Conservation (phyloP, 306 rosid genomes). For the Abrus pulchellus region DNA sequence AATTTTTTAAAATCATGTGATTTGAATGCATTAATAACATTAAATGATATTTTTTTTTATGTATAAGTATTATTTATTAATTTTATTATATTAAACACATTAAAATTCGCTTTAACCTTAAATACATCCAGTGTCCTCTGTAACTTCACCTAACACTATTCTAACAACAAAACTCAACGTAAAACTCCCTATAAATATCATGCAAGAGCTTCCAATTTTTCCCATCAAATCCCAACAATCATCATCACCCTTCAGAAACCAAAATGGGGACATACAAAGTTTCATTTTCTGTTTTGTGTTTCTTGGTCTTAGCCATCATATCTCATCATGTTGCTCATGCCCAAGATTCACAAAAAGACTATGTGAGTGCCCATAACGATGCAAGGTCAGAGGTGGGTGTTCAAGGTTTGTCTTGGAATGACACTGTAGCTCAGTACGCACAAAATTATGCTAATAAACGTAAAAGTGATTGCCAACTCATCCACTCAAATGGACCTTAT, state of each 20-base stretch:
- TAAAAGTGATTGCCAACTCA: constrained; percentile 10
- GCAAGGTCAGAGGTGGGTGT: constrained; percentile 45
- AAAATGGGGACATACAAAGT: not conserved
- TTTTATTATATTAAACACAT: too few relatives aligned
- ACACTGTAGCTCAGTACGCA: constrained; percentile 37
- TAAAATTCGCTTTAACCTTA: too few relatives aligned
- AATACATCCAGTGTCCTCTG: too few relatives aligned
- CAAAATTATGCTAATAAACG: constrained; percentile 35
- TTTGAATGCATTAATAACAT: too few relatives aligned
- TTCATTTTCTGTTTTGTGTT: not conserved
- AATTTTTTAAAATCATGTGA: too few relatives aligned
- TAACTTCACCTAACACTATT: too few relatives aligned
- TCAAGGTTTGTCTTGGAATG: constrained; percentile 40
- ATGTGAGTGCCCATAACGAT: constrained; percentile 41
- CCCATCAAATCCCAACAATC: not conserved
- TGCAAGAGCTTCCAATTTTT: not conserved
- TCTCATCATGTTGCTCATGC: constrained; percentile 20
- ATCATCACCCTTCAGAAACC: not conserved
- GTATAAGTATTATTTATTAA: too few relatives aligned
- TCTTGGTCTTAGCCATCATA: not conserved
- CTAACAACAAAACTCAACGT: not conserved
- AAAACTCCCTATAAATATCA: constrained; percentile 10
- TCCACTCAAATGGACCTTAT: constrained; percentile 36
- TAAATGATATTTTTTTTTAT: too few relatives aligned
- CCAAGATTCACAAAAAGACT: constrained; percentile 34